Conservation (phyloP, 306 rosid species). For the Cotoneaster glaucophyllus region DNA sequence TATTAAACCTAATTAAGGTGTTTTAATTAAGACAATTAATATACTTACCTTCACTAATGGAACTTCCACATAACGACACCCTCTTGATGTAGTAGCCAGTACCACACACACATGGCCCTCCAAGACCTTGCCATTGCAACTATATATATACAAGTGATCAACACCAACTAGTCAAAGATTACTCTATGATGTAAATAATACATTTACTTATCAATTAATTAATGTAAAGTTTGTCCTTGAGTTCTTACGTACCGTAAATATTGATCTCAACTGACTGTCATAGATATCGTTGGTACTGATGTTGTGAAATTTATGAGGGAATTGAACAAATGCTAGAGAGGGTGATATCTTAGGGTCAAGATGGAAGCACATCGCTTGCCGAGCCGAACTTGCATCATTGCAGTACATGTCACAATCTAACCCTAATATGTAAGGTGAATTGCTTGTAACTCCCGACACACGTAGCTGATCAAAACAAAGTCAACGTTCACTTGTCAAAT, state of each 20-base stretch:
- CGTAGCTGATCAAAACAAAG: slow-evolving; percentile 37
- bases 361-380: slow-evolving; percentile 66
- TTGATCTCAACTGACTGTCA: slow-evolving; percentile 39
- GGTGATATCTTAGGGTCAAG: slow-evolving; percentile 59
- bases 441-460: slow-evolving; percentile 58
- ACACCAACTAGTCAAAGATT: neutral
- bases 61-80: slow-evolving; percentile 33
- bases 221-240: neutral
- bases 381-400: slow-evolving; percentile 55
- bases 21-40: too few species aligned
- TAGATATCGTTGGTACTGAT: slow-evolving; percentile 54
- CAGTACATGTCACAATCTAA: slow-evolving; percentile 82
- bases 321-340: slow-evolving; percentile 58
- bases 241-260: slow-evolving; percentile 26
- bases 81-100: slow-evolving; percentile 55
- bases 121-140: slow-evolving; percentile 45
- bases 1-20: too few species aligned
- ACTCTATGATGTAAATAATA: neutral
- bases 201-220: neutral
- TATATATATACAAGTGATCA: neutral
- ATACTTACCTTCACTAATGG: neutral
- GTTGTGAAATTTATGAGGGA: slow-evolving; percentile 53
- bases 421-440: slow-evolving; percentile 55
- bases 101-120: slow-evolving; percentile 55
- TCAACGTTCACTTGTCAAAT: neutral